phyloP scores from a whole-genome alignment of 805 yeast species.

The Candida manassasensis region DNA sequence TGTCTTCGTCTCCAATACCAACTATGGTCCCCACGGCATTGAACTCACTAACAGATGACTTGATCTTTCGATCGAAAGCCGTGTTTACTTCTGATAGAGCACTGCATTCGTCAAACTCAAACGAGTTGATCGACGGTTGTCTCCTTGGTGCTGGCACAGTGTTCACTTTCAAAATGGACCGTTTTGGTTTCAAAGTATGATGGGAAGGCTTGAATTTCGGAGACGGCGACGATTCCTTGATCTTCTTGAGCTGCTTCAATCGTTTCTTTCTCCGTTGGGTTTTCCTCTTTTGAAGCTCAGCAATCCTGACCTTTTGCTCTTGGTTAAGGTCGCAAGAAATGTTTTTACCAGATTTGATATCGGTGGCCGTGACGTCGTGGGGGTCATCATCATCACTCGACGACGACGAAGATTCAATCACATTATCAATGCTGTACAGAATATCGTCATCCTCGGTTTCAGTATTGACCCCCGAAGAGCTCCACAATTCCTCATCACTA shows the following conservation, averaged over 20 bases:
- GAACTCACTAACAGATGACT: slow-evolving; percentile 6
- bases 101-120: slow-evolving; percentile 5
- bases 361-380: slow-evolving; percentile 11
- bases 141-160: neutral
- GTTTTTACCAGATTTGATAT: slow-evolving; percentile 14
- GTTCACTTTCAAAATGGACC: slow-evolving; percentile 31
- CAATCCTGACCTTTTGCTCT: slow-evolving; percentile 6
- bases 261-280: slow-evolving; percentile 3
- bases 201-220: slow-evolving; percentile 42
- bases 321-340: slow-evolving; percentile 14
- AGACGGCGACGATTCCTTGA: slow-evolving; percentile 22
- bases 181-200: slow-evolving; percentile 35
- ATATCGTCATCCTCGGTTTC: slow-evolving; percentile 16
- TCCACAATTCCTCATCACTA: slow-evolving; percentile 18
- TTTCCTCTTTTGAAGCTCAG: slow-evolving; percentile 4
- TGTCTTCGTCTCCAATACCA: neutral
- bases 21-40: slow-evolving; percentile 9
- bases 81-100: slow-evolving; percentile 9
- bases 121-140: neutral
- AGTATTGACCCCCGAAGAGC: slow-evolving; percentile 22
- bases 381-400: slow-evolving; percentile 12
- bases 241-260: neutral
- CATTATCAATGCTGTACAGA: slow-evolving; percentile 6
- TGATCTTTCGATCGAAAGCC: slow-evolving; percentile 8
- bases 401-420: slow-evolving; percentile 3